Evolutionary conservation across 805 yeast species (phyloP).

Genomic region (Priceomyces melissophilus): DNA sequence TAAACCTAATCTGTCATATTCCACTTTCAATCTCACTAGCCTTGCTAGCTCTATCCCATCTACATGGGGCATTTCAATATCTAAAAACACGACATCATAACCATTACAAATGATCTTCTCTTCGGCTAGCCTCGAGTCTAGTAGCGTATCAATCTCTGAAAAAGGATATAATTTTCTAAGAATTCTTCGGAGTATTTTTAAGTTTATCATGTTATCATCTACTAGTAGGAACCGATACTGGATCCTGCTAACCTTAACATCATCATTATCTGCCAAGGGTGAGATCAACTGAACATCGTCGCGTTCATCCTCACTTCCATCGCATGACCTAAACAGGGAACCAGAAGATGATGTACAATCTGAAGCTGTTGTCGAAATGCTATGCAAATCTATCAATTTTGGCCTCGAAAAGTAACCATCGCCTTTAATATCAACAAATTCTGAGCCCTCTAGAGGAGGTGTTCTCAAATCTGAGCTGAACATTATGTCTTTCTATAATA

Average conservation of each 20-base stretch:
- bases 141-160: constrained; percentile 22
- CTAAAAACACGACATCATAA: constrained; percentile 36
- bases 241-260: constrained; percentile 3
- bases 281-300: constrained; percentile 2
- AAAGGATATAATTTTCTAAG: constrained; percentile 33
- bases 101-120: constrained; percentile 11
- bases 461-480: constrained; percentile 2
- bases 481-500: not conserved
- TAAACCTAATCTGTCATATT: constrained; percentile 23
- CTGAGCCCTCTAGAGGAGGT: constrained; percentile 4
- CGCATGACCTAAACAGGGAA: not conserved
- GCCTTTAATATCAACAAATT: not conserved
- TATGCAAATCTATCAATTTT: constrained; percentile 2
- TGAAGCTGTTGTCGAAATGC: not conserved
- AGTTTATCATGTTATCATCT: constrained; percentile 41
- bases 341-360: not conserved
- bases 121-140: constrained; percentile 28
- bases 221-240: constrained; percentile 25
- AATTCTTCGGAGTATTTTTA: constrained; percentile 32
- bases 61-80: constrained; percentile 44
- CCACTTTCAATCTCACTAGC: constrained; percentile 11
- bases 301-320: not conserved
- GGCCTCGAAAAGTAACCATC: constrained; percentile 3
- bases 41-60: constrained; percentile 38
- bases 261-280: constrained; percentile 4